A percentile compares a stretch with the other conserved stretches of the same genome.
Conservation (phyloP, 2,329 filamentous ascomycete species). For the Colletotrichum nymphaeae region DNA sequence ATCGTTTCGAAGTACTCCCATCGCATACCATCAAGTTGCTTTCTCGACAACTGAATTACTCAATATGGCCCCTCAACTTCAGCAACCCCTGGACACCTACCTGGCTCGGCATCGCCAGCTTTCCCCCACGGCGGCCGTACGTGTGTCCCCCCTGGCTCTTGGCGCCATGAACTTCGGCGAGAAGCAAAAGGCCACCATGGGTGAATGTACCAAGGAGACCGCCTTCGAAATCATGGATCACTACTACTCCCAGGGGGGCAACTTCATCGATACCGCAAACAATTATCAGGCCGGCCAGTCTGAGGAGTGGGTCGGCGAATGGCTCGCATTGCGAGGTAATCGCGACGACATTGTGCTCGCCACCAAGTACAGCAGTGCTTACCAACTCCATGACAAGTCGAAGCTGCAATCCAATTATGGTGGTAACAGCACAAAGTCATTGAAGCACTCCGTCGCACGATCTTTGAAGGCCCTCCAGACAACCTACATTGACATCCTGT, state of each 20-base stretch:
- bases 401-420: conserved; percentile 51
- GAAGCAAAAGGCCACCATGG: background rate
- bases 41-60: too few species aligned
- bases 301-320: conserved; percentile 69
- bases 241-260: conserved; percentile 53
- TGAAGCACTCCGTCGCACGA: conserved; percentile 55
- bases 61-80: background rate
- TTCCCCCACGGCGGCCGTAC: background rate
- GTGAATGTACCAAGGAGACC: background rate
- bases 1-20: too few species aligned
- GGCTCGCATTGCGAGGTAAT: conserved; percentile 60
- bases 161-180: background rate
- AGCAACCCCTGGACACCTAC: background rate
- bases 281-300: conserved; percentile 69
- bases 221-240: background rate
- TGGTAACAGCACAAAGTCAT: conserved; percentile 55
- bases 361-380: conserved; percentile 66
- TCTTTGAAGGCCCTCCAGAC: conserved; percentile 58
- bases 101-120: background rate
- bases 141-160: background rate
- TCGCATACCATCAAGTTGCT: too few species aligned
- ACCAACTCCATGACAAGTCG: conserved; percentile 47
- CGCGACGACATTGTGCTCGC: conserved; percentile 66
- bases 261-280: conserved; percentile 75
- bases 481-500: conserved; percentile 57